phyloP scores from a whole-genome alignment of 2,329 filamentous ascomycete genomes.

The Neopestalotiopsis rosae region DNA sequence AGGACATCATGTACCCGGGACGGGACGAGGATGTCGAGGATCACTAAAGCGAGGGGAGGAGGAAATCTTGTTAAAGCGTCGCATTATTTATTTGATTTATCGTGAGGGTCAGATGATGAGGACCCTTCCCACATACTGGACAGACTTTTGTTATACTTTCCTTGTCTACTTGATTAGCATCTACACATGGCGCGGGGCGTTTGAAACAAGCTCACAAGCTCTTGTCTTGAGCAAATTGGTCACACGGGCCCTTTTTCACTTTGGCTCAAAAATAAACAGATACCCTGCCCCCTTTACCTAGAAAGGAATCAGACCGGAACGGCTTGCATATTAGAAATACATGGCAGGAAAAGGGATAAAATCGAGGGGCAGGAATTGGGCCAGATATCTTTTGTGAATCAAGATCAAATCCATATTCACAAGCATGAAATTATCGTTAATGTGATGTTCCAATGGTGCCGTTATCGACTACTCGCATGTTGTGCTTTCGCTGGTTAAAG shows the following conservation, averaged over 20 bases:
- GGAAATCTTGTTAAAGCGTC: too few relatives aligned
- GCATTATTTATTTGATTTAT: too few relatives aligned
- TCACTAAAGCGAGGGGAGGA: slow-evolving; percentile 36
- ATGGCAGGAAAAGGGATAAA: background rate
- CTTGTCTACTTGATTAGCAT: background rate
- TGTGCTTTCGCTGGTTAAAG: too few relatives aligned
- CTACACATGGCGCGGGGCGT: background rate
- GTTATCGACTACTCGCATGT: too few relatives aligned
- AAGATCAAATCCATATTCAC: too few relatives aligned
- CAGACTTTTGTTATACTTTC: too few relatives aligned
- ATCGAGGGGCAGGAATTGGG: background rate
- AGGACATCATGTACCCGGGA: slow-evolving; percentile 62
- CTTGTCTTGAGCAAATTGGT: background rate
- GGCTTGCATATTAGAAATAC: slow-evolving; percentile 3
- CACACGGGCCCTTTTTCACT: background rate
- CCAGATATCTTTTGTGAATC: too few relatives aligned
- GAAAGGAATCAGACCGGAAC: background rate
- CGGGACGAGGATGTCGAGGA: slow-evolving; percentile 60
- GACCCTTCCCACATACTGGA: background rate
- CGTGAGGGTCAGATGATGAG: too few relatives aligned
- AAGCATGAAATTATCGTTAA: too few relatives aligned
- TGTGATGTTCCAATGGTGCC: too few relatives aligned
- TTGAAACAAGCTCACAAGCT: background rate
- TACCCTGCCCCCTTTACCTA: slow-evolving; percentile 8
- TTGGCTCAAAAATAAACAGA: background rate